Evolutionary conservation across 177 flowering plant species (phyloP).

Genomic region (Vitis hybrid): DNA sequence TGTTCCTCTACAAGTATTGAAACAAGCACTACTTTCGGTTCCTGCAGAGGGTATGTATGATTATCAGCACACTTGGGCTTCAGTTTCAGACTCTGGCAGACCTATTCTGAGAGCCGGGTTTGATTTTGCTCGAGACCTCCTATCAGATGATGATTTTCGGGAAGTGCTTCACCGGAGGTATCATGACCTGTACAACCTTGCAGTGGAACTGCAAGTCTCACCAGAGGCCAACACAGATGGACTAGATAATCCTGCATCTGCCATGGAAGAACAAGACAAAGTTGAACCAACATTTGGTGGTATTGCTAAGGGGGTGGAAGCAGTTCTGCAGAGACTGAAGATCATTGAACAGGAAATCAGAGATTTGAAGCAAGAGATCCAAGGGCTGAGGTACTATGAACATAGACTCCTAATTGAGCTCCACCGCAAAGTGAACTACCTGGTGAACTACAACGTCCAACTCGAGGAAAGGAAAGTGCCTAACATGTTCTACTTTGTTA

Average conservation of each 20-base stretch:
- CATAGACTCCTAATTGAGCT: slow-evolving; percentile 75
- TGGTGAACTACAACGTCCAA: slow-evolving; percentile 67
- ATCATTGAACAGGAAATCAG: slow-evolving; percentile 84
- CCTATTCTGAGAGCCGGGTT: slow-evolving; percentile 56
- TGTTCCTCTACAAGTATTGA: slow-evolving; percentile 52
- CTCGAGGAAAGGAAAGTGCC: slow-evolving; percentile 91
- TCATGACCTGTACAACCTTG: slow-evolving; percentile 76
- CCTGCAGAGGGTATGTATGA: slow-evolving; percentile 92
- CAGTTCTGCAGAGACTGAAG: slow-evolving; percentile 70
- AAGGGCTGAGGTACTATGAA: slow-evolving; percentile 85
- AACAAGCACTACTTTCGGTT: slow-evolving; percentile 73
- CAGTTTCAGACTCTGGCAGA: slow-evolving; percentile 68
- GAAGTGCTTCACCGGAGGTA: slow-evolving; percentile 82
- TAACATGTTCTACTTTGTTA: slow-evolving; percentile 84
- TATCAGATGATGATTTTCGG: slow-evolving; percentile 87
- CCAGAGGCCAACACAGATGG: slow-evolving; percentile 42
- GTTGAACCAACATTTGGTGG: slow-evolving; percentile 76
- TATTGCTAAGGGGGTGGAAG: slow-evolving; percentile 89
- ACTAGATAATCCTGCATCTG: slow-evolving; percentile 17
- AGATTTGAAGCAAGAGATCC: slow-evolving; percentile 91
- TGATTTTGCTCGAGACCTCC: slow-evolving; percentile 76
- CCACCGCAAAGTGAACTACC: slow-evolving; percentile 68
- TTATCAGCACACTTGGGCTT: slow-evolving; percentile 89
- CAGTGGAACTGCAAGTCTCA: slow-evolving; percentile 71
- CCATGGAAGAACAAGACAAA: slow-evolving; percentile 28